phyloP scores from a whole-genome alignment of 2,329 filamentous ascomycete species.

The Trichothecium roseum region DNA sequence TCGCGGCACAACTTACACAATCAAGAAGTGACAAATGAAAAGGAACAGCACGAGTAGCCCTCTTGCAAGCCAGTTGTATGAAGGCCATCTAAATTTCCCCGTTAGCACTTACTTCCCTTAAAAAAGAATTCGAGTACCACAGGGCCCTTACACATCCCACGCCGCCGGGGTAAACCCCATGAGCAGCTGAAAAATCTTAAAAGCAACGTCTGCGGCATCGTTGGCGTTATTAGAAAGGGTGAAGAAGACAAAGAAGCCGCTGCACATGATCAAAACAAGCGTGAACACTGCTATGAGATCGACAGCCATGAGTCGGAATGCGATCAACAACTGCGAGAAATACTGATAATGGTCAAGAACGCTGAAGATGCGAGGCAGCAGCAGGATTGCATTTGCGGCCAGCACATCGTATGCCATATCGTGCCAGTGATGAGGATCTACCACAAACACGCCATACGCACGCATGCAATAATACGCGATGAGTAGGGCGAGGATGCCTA shows the following conservation, averaged over 20 bases:
- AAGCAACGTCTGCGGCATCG: constrained; percentile 63
- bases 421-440: constrained; percentile 65
- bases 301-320: constrained; percentile 87
- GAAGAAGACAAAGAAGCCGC: constrained; percentile 93
- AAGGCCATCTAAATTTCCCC: constrained; percentile 40
- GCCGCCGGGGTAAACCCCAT: constrained; percentile 95
- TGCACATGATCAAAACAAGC: constrained; percentile 78
- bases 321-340: constrained; percentile 89
- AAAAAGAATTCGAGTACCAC: too few species aligned
- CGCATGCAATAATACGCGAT: constrained; percentile 85
- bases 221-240: constrained; percentile 67
- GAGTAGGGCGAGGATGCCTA: constrained; percentile 78
- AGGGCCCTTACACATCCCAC: constrained; percentile 62
- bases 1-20: constrained; percentile 47
- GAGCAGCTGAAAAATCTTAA: constrained; percentile 83
- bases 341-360: constrained; percentile 92
- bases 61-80: constrained; percentile 71
- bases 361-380: constrained; percentile 86
- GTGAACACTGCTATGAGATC: constrained; percentile 79
- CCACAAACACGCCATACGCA: constrained; percentile 75
- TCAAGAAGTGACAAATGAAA: constrained; percentile 89
- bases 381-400: constrained; percentile 77
- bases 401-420: constrained; percentile 89
- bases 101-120: too few species aligned
- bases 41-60: constrained; percentile 70